Evolutionary conservation across 2,329 filamentous ascomycete genomes (phyloP).

Genomic region (Tolypocladium ovalisporum): DNA sequence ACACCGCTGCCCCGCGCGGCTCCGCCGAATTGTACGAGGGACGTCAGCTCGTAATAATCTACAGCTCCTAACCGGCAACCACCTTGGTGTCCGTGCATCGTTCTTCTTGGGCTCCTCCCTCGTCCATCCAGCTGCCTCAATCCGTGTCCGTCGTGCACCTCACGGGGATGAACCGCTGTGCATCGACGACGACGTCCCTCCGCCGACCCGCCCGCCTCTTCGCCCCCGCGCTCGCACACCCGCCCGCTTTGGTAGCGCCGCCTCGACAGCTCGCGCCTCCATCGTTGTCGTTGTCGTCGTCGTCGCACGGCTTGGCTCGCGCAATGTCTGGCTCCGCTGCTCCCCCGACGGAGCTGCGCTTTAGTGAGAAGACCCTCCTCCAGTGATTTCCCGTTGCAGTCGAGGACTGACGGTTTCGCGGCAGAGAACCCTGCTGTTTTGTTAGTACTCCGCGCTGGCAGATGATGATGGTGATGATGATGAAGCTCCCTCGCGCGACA

Average conservation of each 20-base stretch:
- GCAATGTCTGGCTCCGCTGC: conserved; percentile 4
- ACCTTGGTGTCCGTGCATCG: background rate
- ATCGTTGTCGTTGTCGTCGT: background rate
- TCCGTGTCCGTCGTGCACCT: background rate
- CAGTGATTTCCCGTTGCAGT: background rate
- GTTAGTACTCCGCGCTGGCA: conserved; percentile 21
- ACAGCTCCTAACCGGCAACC: background rate
- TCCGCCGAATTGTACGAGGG: background rate
- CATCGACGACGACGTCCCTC: background rate
- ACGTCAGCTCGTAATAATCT: background rate
- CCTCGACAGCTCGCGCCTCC: background rate
- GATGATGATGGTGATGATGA: background rate
- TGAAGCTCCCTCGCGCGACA: too few species aligned
- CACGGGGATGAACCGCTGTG: background rate
- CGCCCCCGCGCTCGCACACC: background rate
- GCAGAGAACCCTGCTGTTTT: conserved; percentile 40
- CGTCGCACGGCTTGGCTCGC: background rate
- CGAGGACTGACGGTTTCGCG: background rate
- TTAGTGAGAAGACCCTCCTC: conserved; percentile 18
- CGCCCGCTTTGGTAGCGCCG: background rate
- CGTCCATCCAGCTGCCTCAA: background rate
- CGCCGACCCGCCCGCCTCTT: background rate
- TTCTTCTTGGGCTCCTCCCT: background rate
- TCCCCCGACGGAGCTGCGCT: conserved; percentile 14
- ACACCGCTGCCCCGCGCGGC: background rate